Base-by-base conservation (phyloP, 768 basidiomycete species). In the Lactarius sanguifluus region DNA sequence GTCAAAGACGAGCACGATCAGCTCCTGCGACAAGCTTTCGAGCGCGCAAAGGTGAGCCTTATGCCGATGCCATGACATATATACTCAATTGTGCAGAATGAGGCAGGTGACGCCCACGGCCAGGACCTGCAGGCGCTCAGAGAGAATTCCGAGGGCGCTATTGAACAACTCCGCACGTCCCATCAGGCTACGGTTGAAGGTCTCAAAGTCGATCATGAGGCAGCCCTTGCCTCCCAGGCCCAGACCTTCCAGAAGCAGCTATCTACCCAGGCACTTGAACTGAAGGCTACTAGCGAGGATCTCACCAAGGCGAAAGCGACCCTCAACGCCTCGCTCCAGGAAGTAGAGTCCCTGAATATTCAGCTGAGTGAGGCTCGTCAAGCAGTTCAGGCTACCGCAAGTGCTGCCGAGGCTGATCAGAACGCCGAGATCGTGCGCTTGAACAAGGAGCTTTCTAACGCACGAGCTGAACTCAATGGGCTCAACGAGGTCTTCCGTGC, bases 241-340 rank as follows among this genome's bases (percentile, higher is more conserved):
- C 80, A 81, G 61, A 75, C 74, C 0, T 76, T 88, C 25, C 85
- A 87, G 76, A 92, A 92, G 78, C 82, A 83, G 72, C 81, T 90
- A 59, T 79, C 79, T 62, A 83, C 77, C 59, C 79, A 88, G 68
- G 84, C 78, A 64, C 78, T 93, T 36, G 91, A 94, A 70, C 83
- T 94, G 52, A 92, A 89, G 72, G 93, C 92, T 16, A 92, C 93
- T 0, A 86, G 88, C 72, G 92, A 94, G 68, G 92, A 94, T 74
- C 85, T 95, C 41, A 73, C 81, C 3, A 94, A 92, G 79, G 82
- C 89, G 6, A 94, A 94, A 75, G 73, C 83, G 1, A 77, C 83
- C 30, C 72, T 87, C 9, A 82, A 86, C 23, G 66, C 82, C 7
- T 78, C 84, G 36, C 80, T 80, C 34, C 73, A 79, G 3, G 89